Conservation (phyloP, 1,284 basidiomycete genomes). For the Lignosus rhinocerotis region DNA sequence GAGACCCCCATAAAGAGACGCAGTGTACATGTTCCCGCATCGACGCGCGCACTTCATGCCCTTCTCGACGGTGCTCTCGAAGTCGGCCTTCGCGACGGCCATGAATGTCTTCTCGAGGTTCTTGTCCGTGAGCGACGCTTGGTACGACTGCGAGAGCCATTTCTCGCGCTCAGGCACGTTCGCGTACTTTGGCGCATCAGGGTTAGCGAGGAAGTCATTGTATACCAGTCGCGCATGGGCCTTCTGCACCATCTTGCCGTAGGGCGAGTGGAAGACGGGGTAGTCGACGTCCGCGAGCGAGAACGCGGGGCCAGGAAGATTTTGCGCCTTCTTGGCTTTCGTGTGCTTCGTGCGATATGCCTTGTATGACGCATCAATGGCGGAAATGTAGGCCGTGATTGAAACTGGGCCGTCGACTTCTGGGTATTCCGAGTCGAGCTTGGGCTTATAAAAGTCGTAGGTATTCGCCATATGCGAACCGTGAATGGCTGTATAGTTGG, state of each 20-base stretch:
- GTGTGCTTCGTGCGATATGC: constrained; percentile 85
- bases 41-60: constrained; percentile 83
- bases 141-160: constrained; percentile 67
- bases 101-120: constrained; percentile 94
- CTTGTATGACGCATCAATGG: constrained; percentile 89
- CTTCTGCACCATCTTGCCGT: constrained; percentile 98
- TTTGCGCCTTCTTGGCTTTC: constrained; percentile 58
- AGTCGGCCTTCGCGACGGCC: constrained; percentile 67
- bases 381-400: constrained; percentile 92
- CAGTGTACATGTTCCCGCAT: constrained; percentile 99
- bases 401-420: constrained; percentile 98
- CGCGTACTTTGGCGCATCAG: constrained; percentile 74
- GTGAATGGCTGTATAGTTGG: constrained; percentile 75
- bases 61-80: constrained; percentile 73
- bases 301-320: constrained; percentile 45
- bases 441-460: constrained; percentile 98
- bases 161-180: constrained; percentile 70
- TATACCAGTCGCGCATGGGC: constrained; percentile 89
- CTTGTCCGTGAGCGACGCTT: constrained; percentile 88
- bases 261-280: constrained; percentile 91
- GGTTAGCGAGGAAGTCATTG: constrained; percentile 90
- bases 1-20: constrained; percentile 93
- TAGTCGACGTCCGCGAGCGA: constrained; percentile 86
- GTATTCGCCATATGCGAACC: constrained; percentile 98
- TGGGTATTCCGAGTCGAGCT: constrained; percentile 93